Conservation (phyloP, 1,139 yeast species). For the Geotrichum klebahnii region DNA sequence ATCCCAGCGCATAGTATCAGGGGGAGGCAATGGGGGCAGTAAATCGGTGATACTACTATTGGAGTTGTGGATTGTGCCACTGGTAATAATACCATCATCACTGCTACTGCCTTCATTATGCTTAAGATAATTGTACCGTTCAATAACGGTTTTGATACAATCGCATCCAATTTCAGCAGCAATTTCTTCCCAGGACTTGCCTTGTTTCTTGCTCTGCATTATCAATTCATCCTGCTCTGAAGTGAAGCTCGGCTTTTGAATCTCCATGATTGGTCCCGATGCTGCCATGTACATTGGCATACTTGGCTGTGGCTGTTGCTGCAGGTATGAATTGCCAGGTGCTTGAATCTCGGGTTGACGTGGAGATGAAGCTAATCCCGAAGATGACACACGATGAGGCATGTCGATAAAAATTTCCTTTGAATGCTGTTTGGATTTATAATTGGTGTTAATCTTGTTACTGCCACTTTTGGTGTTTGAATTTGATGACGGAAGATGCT, state of each 20-base stretch:
- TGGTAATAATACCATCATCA: background rate
- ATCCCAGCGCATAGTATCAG: constrained; percentile 30
- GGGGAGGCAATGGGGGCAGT: background rate
- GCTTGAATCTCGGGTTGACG: too few species aligned
- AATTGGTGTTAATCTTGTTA: too few species aligned
- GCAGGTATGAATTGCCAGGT: too few species aligned
- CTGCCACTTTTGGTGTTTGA: too few species aligned
- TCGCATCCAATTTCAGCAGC: constrained; percentile 11
- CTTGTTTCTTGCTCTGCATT: constrained; percentile 9
- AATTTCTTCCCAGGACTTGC: constrained; percentile 13
- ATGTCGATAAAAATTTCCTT: too few species aligned
- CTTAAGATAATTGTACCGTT: constrained; percentile 11
- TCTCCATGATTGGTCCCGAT: too few species aligned
- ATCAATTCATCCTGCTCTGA: constrained; percentile 8
- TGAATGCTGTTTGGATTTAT: too few species aligned
- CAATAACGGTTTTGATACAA: background rate
- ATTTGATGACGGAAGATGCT: too few species aligned
- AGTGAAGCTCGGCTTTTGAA: constrained; percentile 9
- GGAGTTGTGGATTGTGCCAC: background rate
- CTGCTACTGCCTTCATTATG: constrained; percentile 1
- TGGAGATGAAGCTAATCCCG: too few species aligned
- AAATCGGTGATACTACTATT: background rate
- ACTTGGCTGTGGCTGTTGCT: too few species aligned
- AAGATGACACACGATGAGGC: too few species aligned
- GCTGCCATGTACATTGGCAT: too few species aligned